Percentiles rank a stretch among this genome's conserved stretches.
phyloP scores from a whole-genome alignment of 495 filamentous ascomycete genomes.

The Cercophora newfieldiana region DNA sequence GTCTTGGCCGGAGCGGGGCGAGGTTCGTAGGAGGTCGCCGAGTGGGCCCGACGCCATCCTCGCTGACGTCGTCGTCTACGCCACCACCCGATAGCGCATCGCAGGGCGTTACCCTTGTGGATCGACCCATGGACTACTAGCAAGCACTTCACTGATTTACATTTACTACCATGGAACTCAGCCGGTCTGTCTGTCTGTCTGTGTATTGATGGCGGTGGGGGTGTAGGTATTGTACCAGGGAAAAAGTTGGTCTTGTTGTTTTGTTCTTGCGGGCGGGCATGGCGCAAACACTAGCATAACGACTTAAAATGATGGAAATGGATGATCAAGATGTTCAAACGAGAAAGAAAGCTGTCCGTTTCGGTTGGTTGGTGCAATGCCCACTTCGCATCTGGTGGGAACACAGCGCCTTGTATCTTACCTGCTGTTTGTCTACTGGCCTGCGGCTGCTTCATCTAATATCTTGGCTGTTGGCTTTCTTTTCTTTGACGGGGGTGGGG shows the following conservation, averaged over 20 bases:
- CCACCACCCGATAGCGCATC: constrained; percentile 7
- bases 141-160: background rate
- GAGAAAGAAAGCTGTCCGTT: background rate
- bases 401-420: too few relatives aligned
- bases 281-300: constrained; percentile 2
- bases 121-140: constrained; percentile 42
- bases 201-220: background rate
- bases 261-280: background rate
- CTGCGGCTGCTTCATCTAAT: too few relatives aligned
- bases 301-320: constrained; percentile 8
- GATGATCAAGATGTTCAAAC: constrained; percentile 3
- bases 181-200: background rate
- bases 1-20: constrained; percentile 48
- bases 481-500: too few relatives aligned
- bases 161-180: background rate
- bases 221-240: background rate
- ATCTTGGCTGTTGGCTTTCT: too few relatives aligned
- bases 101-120: constrained; percentile 33
- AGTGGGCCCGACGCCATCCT: constrained; percentile 36
- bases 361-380: background rate
- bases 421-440: too few relatives aligned
- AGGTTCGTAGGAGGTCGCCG: constrained; percentile 45
- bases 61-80: constrained; percentile 11
- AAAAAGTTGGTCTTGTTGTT: background rate
- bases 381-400: too few relatives aligned